Evolutionary conservation across 441 rosid genomes (phyloP).

Genomic region (Flueggea neowawraea): DNA sequence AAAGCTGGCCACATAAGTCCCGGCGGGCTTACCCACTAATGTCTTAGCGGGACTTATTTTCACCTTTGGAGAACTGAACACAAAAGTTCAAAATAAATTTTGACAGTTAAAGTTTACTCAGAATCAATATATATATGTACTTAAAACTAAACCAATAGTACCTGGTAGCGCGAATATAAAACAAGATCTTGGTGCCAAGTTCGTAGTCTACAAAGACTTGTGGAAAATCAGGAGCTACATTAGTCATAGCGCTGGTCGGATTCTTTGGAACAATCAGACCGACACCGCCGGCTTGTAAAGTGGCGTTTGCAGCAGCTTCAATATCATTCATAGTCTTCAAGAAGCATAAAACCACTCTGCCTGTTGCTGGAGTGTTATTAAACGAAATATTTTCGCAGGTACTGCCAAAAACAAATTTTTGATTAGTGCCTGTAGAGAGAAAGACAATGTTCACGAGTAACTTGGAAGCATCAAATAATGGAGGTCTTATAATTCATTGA

Average conservation of each 20-base stretch:
- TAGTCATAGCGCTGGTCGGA: not conserved
- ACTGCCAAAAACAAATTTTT: constrained; percentile 3
- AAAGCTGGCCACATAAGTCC: constrained; percentile 30
- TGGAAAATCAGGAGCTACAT: constrained; percentile 34
- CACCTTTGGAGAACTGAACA: constrained; percentile 27
- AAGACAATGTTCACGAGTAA: too few species aligned
- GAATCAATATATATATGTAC: too few species aligned
- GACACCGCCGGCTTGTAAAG: constrained; percentile 15
- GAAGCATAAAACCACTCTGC: constrained; percentile 44
- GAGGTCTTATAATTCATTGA: too few species aligned
- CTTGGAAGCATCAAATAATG: too few species aligned
- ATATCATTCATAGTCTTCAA: constrained; percentile 3
- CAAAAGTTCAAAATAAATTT: too few species aligned
- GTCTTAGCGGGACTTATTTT: constrained; percentile 32
- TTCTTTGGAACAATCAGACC: constrained; percentile 21
- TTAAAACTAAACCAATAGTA: not conserved
- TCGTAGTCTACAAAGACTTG: constrained; percentile 35
- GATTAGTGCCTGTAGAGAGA: too few species aligned
- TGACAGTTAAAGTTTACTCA: too few species aligned
- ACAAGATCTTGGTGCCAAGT: constrained; percentile 33
- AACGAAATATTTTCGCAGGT: constrained; percentile 24
- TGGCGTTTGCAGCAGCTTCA: constrained; percentile 5
- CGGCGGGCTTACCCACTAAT: constrained; percentile 20
- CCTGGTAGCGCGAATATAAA: constrained; percentile 38
- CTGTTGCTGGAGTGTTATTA: constrained; percentile 22